Evolutionary conservation across 805 yeast genomes (phyloP).

Genomic region (Sugiyamaella qingdaonensis): DNA sequence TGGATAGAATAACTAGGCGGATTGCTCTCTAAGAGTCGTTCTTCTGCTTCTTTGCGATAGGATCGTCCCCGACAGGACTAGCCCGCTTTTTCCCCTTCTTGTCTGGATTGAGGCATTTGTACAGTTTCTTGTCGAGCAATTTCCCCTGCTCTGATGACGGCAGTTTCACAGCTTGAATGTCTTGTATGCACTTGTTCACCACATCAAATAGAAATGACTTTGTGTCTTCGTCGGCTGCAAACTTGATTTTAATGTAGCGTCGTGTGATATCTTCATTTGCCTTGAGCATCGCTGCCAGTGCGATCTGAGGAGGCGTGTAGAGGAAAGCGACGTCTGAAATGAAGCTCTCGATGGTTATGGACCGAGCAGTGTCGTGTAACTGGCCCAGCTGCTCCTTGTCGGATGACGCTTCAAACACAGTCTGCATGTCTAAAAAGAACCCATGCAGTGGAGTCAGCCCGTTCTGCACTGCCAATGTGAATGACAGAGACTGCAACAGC

Average conservation of each 20-base stretch:
- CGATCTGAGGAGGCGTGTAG: constrained; percentile 93
- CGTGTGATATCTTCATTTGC: constrained; percentile 44
- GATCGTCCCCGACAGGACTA: constrained; percentile 6
- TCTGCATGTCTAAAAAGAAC: constrained; percentile 85
- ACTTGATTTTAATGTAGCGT: constrained; percentile 9
- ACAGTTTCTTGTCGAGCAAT: constrained; percentile 34
- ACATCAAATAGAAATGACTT: constrained; percentile 15
- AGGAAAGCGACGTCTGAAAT: constrained; percentile 71
- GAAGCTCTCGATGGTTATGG: constrained; percentile 60
- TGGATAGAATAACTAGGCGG: no score
- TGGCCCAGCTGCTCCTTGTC: constrained; percentile 55
- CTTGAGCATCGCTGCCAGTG: constrained; percentile 75
- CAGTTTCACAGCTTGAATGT: constrained; percentile 17
- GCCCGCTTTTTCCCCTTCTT: constrained; percentile 14
- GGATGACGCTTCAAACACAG: constrained; percentile 33
- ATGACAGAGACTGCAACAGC: constrained; percentile 66
- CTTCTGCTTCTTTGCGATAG: not conserved
- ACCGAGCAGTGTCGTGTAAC: constrained; percentile 67
- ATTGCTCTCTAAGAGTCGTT: not conserved
- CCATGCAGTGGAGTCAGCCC: constrained; percentile 91
- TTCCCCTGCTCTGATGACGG: constrained; percentile 32
- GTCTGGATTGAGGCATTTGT: constrained; percentile 29
- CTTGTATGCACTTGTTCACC: constrained; percentile 27
- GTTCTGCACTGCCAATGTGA: constrained; percentile 82
- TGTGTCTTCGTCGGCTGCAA: not conserved